These are phyloP conservation scores for Penicillium cinerascens DNA, from an alignment of 495 filamentous ascomycete species.

Conservation along the genomic window DNA sequence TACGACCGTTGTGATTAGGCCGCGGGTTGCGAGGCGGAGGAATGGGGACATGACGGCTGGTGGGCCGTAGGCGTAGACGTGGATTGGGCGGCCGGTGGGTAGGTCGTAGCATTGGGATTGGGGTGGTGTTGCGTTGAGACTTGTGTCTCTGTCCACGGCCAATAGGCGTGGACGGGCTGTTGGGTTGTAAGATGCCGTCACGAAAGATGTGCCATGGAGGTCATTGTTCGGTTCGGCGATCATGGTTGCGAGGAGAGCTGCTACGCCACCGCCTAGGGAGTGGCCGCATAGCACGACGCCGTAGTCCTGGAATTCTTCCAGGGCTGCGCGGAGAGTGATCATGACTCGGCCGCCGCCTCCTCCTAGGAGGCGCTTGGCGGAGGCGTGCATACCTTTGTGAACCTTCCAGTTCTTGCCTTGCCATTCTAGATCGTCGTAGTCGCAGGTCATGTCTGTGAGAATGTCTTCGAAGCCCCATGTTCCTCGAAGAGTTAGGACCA, in stretches of 20 bases:
- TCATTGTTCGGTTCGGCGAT: slow-evolving; percentile 58
- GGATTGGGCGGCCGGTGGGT: slow-evolving; percentile 64
- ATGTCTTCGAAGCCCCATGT: slow-evolving; percentile 80
- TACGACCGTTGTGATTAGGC: slow-evolving; percentile 70
- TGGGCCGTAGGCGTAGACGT: slow-evolving; percentile 77
- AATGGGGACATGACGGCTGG: slow-evolving; percentile 69
- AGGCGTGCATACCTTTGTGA: slow-evolving; percentile 81
- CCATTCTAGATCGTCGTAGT: slow-evolving; percentile 70
- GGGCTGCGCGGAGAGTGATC: slow-evolving; percentile 62
- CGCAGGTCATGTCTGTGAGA: slow-evolving; percentile 77
- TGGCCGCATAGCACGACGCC: slow-evolving; percentile 75
- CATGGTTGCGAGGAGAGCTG: slow-evolving; percentile 69
- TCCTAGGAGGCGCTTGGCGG: slow-evolving; percentile 65
- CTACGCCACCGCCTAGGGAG: slow-evolving; percentile 72
- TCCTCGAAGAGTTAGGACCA: slow-evolving; percentile 72
- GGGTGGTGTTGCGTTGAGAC: slow-evolving; percentile 8
- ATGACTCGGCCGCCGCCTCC: slow-evolving; percentile 63
- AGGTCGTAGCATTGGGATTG: slow-evolving; percentile 42
- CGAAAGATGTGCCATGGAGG: slow-evolving; percentile 52
- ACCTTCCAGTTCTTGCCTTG: slow-evolving; percentile 66
- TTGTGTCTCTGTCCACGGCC: slow-evolving; percentile 20
- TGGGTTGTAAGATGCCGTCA: slow-evolving; percentile 41
- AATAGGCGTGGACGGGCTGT: slow-evolving; percentile 37
- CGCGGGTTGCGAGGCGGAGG: slow-evolving; percentile 68
- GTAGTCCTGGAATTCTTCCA: slow-evolving; percentile 69